Conservation (phyloP, 495 filamentous ascomycete species). For the Penicillium lividum region DNA sequence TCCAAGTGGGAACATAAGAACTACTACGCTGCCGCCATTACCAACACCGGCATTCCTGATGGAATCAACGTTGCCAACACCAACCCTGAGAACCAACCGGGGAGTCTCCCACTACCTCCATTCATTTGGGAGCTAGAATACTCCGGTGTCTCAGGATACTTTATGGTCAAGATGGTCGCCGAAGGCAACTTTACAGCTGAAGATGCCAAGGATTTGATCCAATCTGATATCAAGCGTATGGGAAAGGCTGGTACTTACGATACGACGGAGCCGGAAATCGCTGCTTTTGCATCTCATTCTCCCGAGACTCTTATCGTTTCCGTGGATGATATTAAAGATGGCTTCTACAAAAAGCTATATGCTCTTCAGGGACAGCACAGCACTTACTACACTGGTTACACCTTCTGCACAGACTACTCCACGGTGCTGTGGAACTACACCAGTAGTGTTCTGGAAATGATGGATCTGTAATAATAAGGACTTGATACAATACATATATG, state of each 20-base stretch:
- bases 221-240: conserved; percentile 17
- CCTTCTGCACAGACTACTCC: conserved; percentile 14
- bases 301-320: conserved; percentile 35
- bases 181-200: conserved; percentile 12
- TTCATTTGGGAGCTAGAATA: conserved; percentile 15
- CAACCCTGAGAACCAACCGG: conserved; percentile 18
- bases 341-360: conserved; percentile 53
- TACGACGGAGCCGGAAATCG: conserved; percentile 22
- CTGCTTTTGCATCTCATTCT: conserved; percentile 22
- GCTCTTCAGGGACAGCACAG: conserved; percentile 52
- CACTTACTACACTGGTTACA: conserved; percentile 53
- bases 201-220: conserved; percentile 13
- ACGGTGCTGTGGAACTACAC: conserved; percentile 14
- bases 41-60: conserved; percentile 17
- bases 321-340: conserved; percentile 36
- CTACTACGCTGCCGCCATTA: conserved; percentile 26
- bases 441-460: conserved; percentile 15
- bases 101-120: conserved; percentile 19
- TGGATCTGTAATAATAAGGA: not conserved
- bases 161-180: conserved; percentile 15
- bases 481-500: no score
- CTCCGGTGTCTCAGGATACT: conserved; percentile 16
- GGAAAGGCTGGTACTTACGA: conserved; percentile 13
- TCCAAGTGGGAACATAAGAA: conserved; percentile 31
- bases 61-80: conserved; percentile 14